phyloP scores from a whole-genome alignment of 495 filamentous ascomycete species.

The Neurospora sp. region DNA sequence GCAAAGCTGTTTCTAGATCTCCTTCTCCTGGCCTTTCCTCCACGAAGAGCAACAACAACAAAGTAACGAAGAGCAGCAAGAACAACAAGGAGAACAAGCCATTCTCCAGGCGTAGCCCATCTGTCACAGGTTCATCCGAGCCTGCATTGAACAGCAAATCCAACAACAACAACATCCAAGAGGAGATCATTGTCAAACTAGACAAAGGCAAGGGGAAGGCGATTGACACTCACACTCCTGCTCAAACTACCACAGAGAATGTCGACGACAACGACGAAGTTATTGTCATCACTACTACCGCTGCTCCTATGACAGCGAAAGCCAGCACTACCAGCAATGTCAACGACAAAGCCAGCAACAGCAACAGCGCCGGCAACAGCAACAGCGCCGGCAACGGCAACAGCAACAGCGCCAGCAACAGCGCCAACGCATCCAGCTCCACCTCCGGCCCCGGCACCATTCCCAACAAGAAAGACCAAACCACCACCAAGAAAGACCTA shows the following conservation, averaged over 20 bases:
- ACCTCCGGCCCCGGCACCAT: background rate
- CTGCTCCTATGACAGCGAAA: background rate
- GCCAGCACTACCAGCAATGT: background rate
- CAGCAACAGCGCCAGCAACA: background rate
- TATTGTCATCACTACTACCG: background rate
- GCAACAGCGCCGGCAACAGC: background rate
- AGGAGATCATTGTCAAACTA: background rate
- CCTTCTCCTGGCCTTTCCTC: background rate
- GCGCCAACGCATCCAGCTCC: background rate
- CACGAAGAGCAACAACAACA: background rate
- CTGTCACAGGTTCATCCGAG: background rate
- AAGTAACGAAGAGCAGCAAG: background rate
- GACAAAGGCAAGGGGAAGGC: background rate
- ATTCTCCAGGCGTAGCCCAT: background rate
- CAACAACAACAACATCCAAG: background rate
- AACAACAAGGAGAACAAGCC: background rate
- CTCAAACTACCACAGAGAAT: background rate
- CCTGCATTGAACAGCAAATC: background rate
- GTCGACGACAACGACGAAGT: background rate
- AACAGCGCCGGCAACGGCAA: background rate
- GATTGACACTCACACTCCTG: background rate
- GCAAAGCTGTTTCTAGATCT: background rate
- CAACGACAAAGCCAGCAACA: background rate
- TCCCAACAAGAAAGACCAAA: background rate
- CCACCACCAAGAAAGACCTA: background rate